Evolutionary conservation across 2,329 filamentous ascomycete species (phyloP).

Genomic region (Pseudocercospora pini-densiflorae): DNA sequence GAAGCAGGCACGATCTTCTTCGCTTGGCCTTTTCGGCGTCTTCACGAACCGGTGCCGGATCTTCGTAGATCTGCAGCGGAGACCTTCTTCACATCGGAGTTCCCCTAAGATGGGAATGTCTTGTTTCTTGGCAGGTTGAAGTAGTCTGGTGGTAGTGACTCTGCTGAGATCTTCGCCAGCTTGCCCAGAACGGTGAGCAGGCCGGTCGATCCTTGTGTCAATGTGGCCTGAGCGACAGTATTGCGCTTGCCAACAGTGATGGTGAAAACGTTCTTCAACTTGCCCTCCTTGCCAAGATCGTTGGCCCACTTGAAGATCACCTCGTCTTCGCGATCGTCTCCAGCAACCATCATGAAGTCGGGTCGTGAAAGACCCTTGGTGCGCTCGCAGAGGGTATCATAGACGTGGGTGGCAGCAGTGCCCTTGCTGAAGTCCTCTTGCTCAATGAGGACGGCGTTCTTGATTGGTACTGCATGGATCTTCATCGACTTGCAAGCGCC

Average conservation of each 20-base stretch:
- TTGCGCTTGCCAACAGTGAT: constrained; percentile 86
- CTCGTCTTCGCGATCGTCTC: constrained; percentile 91
- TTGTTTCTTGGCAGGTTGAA: constrained; percentile 33
- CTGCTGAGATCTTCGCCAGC: constrained; percentile 38
- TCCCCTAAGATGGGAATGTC: constrained; percentile 26
- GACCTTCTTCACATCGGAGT: not conserved
- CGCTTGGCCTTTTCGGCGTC: not conserved
- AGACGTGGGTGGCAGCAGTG: constrained; percentile 77
- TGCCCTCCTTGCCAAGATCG: constrained; percentile 62
- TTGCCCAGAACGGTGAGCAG: constrained; percentile 38
- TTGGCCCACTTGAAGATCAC: constrained; percentile 96
- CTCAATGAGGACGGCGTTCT: constrained; percentile 82
- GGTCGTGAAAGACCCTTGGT: constrained; percentile 47
- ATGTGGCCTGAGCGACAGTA: constrained; percentile 81
- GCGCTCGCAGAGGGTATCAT: constrained; percentile 51
- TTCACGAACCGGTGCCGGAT: not conserved
- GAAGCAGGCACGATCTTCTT: not conserved
- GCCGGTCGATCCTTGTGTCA: constrained; percentile 93
- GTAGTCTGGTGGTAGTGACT: constrained; percentile 33
- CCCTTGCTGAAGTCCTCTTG: constrained; percentile 86
- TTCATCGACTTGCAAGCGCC: constrained; percentile 84
- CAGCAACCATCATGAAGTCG: constrained; percentile 88
- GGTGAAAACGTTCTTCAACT: constrained; percentile 69
- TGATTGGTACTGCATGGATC: constrained; percentile 78
- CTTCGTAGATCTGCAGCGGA: not conserved